Percentiles rank a stretch among this genome's conserved stretches.
phyloP scores from a whole-genome alignment of 2,329 filamentous ascomycete genomes.

The Curvularia lunata region DNA sequence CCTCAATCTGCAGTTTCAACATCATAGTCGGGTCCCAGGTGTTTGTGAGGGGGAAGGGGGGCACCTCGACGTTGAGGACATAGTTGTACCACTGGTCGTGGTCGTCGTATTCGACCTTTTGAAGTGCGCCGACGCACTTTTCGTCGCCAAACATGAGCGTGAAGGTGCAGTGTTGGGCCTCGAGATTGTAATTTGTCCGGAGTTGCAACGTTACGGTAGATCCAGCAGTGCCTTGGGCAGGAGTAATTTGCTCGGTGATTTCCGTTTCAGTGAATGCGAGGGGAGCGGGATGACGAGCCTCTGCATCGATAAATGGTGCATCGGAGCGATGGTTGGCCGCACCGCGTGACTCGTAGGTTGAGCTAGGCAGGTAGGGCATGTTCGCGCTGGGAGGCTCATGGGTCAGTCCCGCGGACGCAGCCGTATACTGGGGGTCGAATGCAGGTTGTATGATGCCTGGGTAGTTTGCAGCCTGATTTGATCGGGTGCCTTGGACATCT shows the following conservation, averaged over 20 bases:
- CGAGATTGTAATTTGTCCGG: constrained; percentile 74
- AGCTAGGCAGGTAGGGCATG: constrained; percentile 55
- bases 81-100: constrained; percentile 72
- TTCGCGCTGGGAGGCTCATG: constrained; percentile 56
- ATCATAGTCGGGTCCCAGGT: constrained; percentile 63
- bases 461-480: constrained; percentile 63
- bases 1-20: constrained; percentile 66
- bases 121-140: constrained; percentile 70
- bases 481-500: constrained; percentile 67
- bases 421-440: constrained; percentile 58
- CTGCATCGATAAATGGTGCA: constrained; percentile 63
- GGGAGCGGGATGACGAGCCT: constrained; percentile 59
- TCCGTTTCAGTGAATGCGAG: constrained; percentile 59
- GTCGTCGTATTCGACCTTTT: constrained; percentile 64
- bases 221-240: constrained; percentile 70
- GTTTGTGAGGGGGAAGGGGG: constrained; percentile 65
- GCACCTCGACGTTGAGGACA: constrained; percentile 73
- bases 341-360: constrained; percentile 57
- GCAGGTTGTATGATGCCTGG: constrained; percentile 57
- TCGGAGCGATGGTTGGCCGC: constrained; percentile 52
- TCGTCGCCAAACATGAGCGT: constrained; percentile 83
- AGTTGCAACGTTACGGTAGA: constrained; percentile 77
- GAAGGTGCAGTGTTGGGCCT: constrained; percentile 60
- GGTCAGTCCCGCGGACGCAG: constrained; percentile 57
- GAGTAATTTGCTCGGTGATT: constrained; percentile 68